Percentiles rank a stretch among this genome's conserved stretches.
These are phyloP conservation scores for Huntiella bhutanensis DNA, from an alignment of 2,329 filamentous ascomycete species.

Conservation along the genomic window DNA sequence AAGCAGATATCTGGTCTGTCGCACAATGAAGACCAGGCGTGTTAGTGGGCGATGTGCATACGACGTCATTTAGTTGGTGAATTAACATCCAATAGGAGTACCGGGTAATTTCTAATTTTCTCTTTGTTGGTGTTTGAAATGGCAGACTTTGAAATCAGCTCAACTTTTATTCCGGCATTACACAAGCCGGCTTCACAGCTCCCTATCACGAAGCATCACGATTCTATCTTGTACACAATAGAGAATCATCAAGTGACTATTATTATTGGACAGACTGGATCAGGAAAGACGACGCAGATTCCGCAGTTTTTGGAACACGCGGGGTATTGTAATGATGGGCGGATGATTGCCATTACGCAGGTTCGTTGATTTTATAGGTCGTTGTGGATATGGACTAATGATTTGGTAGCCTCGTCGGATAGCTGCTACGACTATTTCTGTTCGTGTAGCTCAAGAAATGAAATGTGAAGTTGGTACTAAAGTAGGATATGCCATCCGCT, in stretches of 20 bases:
- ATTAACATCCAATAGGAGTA: too few relatives aligned
- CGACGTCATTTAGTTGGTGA: too few relatives aligned
- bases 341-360: constrained; percentile 76
- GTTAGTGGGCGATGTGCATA: too few relatives aligned
- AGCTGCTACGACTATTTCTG: constrained; percentile 75
- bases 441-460: constrained; percentile 77
- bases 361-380: constrained; percentile 27
- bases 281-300: constrained; percentile 88
- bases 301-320: constrained; percentile 77
- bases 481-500: constrained; percentile 78
- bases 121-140: neutral
- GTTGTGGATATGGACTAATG: constrained; percentile 10
- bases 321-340: constrained; percentile 75
- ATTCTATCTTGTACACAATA: constrained; percentile 66
- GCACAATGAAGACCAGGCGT: too few relatives aligned
- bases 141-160: constrained; percentile 32
- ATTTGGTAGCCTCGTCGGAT: constrained; percentile 57
- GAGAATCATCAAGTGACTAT: constrained; percentile 74
- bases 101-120: too few relatives aligned
- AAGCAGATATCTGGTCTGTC: too few relatives aligned
- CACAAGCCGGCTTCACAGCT: constrained; percentile 72
- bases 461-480: constrained; percentile 74
- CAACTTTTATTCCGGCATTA: constrained; percentile 55
- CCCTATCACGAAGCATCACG: constrained; percentile 68
- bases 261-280: constrained; percentile 83